Percentiles rank a stretch among this genome's conserved stretches.
Evolutionary conservation across 2,329 filamentous ascomycete genomes (phyloP).

Genomic region (Laburnicola sp.): DNA sequence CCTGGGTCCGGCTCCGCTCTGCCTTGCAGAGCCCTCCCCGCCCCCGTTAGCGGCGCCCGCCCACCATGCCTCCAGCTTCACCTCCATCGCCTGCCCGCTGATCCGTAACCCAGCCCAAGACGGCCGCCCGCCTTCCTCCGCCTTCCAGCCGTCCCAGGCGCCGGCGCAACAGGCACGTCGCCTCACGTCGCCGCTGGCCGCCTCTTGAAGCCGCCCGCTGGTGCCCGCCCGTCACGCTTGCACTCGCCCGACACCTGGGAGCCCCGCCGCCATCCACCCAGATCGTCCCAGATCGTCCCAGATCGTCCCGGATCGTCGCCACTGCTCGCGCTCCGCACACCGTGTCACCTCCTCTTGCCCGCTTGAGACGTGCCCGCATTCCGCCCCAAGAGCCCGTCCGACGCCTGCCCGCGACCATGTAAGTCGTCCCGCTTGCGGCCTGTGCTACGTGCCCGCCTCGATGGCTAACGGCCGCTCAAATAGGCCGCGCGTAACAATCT

Average conservation of each 20-base stretch:
- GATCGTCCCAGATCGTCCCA: constrained; percentile 5
- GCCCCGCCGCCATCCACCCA: constrained; percentile 25
- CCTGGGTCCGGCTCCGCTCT: too few relatives aligned
- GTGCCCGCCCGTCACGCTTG: too few relatives aligned
- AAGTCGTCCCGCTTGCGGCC: constrained; percentile 35
- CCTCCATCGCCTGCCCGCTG: constrained; percentile 19
- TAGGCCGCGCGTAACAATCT: constrained; percentile 83
- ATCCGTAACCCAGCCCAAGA: constrained; percentile 26
- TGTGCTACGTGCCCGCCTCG: constrained; percentile 39
- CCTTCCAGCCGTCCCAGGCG: constrained; percentile 25
- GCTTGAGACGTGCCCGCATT: constrained; percentile 39
- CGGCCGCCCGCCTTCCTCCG: constrained; percentile 34
- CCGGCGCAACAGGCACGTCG: background rate
- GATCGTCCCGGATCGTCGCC: constrained; percentile 4
- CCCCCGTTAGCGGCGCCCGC: constrained; percentile 1
- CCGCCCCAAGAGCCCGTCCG: constrained; percentile 36
- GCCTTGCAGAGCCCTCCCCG: too few relatives aligned
- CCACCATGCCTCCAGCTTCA: constrained; percentile 16
- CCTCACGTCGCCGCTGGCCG: constrained; percentile 16
- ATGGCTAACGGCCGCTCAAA: constrained; percentile 33
- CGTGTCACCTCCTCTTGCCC: constrained; percentile 40
- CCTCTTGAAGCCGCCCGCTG: constrained; percentile 21
- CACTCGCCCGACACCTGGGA: constrained; percentile 20
- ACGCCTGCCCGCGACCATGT: constrained; percentile 36
- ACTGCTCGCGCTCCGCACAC: constrained; percentile 23